Base-by-base conservation (phyloP, 148 eudicot genomes). In the Hydrangea macrophylla region DNA sequence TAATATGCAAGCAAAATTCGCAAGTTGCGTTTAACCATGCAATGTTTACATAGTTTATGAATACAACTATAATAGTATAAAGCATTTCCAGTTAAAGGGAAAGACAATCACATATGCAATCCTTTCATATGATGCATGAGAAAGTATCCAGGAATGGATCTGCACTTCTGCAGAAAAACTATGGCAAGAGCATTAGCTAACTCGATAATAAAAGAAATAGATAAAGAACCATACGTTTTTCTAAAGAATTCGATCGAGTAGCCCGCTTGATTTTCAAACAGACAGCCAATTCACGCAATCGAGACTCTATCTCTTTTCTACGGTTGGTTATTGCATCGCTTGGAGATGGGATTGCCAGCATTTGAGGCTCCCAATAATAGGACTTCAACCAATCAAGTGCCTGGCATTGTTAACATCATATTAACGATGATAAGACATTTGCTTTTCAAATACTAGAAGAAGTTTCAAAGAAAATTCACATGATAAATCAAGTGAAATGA, bases 321-420 rank as follows among this genome's bases (percentile, higher is more conserved):
- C 76, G 67, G 54, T 75, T 76, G 44, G 79, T 67, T 59, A 69
- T 78, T 73, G 59, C 63, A 64, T 85, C 80, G 40, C 77, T 65
- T 63, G 65, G 79, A 57, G 40, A 66, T 48, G 83, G 87, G 62
- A 93, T 84, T 44, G 84, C 82, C 62, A 71, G 75, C 73, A 82
- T 81, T 64, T 93, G 98, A 70, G 90, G 86, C 72, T 88, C 88
- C 98, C 98, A 93, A 64, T 93, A 93, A 69, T 84, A 83, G 51
- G 83, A 82, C 71, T 86, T 83, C 77, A 93, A 77, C 96, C 96
- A 93, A 69, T 81, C 75, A 65, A 93, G 85, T 64, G 96, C 98
- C 98, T 92, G 84, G 58, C 75, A 76, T 69, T 22, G 50, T 58
- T 25, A n/a, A 58, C 44, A 67, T 33, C 50, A n/a, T n/a, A 24